Base-by-base conservation (phyloP, 345 rosid genomes). In the Adansonia digitata region DNA sequence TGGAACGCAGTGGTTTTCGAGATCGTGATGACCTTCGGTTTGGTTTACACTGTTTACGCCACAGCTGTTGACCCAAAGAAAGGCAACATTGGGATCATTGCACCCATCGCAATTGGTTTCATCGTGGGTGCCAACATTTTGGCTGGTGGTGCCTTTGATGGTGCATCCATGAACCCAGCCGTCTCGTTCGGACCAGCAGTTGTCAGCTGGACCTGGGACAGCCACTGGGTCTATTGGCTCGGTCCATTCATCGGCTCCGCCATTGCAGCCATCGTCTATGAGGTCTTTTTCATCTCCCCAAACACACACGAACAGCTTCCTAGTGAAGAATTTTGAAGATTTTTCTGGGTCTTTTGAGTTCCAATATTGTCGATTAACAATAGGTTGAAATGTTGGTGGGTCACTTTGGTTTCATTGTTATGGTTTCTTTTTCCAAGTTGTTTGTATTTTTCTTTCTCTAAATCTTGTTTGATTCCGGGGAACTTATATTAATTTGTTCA, bases 81-180 rank as follows among this genome's bases (percentile, higher is more conserved):
- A 85, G 97, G 98, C 20, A 81, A 80, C 77, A 76, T 92, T 60
- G 97, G 98, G 11, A 88, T 81, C 27, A 82, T 94, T 18, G 98
- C 98, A 46, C 98, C 98, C 2, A 80, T 94, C 12, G 97, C 94
- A 2, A 90, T 94, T 42, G 98, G 97, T 69, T 88, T 89, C 83
- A 90, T 94, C 3, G 97, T 90, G 26, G 98, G 98, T 7, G 98
- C 98, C 62, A 92, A 94, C 78, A 94, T 92, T 82, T 84, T 94
- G 69, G 97, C 85, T 1, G 98, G 98, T 51, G 97, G 97, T 35
- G 93, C 97, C 24, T 94, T 94, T 13, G 94, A 89, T 10, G 97
- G 97, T 20, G 98, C 94, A 4, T 88, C 98, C 3, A 94, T 92
- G 97, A 94, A 94, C 86, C 98, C 97, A 0, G 98, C 98, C 0